Base-by-base conservation (phyloP, 2,329 filamentous ascomycete species). In the Didymella pomorum region DNA sequence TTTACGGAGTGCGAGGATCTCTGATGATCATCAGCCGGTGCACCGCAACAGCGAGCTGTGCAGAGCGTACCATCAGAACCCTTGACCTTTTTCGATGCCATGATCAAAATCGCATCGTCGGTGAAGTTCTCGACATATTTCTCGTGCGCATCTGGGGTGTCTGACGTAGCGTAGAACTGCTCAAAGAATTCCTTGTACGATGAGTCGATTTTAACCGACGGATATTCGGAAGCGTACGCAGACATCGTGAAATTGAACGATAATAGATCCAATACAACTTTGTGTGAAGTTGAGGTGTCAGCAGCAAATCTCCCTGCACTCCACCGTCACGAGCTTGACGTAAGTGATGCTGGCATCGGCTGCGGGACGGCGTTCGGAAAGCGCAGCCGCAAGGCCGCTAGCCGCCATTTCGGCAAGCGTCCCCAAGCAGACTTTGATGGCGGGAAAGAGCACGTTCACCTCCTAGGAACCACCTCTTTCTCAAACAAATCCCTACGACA, bases 1-100 rank as follows among this genome's bases (percentile, higher is more conserved):
- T 65, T 82, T 79, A n/a, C 84, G 78, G 29, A 84, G 71, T 11
- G 76, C 71, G 5, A 85, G 75, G 62, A 86, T 85, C 58, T 80
- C 82, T 84, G 35, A 18, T 6, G 20, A 21, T 12, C 16, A 18
- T 41, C 11, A 51, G 49, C 37, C 45, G 16, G 20, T 7, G 20
- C 10, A 7, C 11, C 20, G 4, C 35, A 21, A 33, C 14, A 41
- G 26, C 33, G 23, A 16, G 26, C 39, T n/a, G 9, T 35, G 41
- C 46, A 51, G 3, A 46, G 31, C 51, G n/a, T 48, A 84, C 83
- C 82, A 49, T 79, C 76, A 33, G 72, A 68, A 1, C 83, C 83
- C 10, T 74, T 71, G 7, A 68, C 79, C 39, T 70, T 77, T 64
- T 82, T 84, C 2, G 76, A 78, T 2, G 78, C 83, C 83, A 86